Percentiles rank a stretch among this genome's conserved stretches.
These are phyloP conservation scores for Leishmania amazonensis DNA, from an alignment of 208 protist genomes.

Conservation along the genomic window DNA sequence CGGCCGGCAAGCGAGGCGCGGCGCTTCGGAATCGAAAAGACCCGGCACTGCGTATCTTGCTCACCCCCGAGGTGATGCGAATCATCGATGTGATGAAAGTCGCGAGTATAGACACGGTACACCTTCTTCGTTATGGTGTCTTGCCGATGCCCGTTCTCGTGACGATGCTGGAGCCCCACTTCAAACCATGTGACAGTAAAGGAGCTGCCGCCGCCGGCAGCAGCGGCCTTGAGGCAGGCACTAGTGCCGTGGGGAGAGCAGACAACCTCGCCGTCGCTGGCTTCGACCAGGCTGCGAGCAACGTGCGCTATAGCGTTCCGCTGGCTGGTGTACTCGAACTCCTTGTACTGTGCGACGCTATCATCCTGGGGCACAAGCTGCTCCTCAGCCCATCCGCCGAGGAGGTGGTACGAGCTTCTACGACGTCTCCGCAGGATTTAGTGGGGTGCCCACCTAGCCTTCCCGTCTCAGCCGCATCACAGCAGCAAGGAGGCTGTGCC, in stretches of 20 bases:
- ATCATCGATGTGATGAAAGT: conserved; percentile 30
- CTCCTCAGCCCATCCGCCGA: conserved; percentile 10
- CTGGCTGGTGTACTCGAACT: conserved; percentile 30
- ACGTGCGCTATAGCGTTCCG: conserved; percentile 17
- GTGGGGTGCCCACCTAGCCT: background rate
- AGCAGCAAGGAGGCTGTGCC: too few relatives aligned
- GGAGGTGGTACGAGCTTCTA: background rate
- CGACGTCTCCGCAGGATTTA: background rate
- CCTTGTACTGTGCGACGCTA: conserved; percentile 24
- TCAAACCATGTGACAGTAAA: background rate
- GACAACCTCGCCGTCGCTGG: background rate
- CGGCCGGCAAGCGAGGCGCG: background rate
- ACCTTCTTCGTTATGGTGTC: conserved; percentile 30
- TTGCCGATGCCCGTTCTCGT: conserved; percentile 23
- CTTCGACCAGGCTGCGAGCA: background rate
- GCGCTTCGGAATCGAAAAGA: conserved; percentile 2
- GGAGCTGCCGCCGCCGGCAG: background rate
- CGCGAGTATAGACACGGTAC: conserved; percentile 31
- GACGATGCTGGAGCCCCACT: conserved; percentile 27
- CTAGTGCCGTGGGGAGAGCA: background rate
- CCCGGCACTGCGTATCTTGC: conserved; percentile 15
- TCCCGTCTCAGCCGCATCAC: background rate
- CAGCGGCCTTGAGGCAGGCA: background rate
- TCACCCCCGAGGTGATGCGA: conserved; percentile 16
- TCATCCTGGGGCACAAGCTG: conserved; percentile 36